Evolutionary conservation across 441 rosid species (phyloP).

Genomic region (Jatropha podagrica): DNA sequence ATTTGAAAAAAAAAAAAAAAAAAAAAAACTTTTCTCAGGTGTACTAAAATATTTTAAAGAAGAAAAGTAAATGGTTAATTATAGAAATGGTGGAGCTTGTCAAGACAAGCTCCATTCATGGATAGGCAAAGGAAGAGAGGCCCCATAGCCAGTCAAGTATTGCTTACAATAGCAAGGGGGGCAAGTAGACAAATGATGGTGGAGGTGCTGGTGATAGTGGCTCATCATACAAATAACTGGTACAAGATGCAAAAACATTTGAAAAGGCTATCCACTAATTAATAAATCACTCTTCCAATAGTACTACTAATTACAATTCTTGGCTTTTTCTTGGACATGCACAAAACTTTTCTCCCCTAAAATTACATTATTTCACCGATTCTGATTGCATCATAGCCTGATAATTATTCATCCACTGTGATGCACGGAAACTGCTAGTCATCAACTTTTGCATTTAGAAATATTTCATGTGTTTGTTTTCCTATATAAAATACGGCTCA

Average conservation of each 20-base stretch:
- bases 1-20: neutral
- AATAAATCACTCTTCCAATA: no score
- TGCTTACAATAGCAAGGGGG: constrained; percentile 33
- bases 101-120: constrained; percentile 23
- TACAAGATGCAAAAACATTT: constrained; percentile 21
- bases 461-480: no score
- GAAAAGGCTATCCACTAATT: constrained; percentile 20
- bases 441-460: no score
- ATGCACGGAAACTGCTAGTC: no score
- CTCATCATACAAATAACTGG: constrained; percentile 32
- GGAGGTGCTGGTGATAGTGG: constrained; percentile 60
- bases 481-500: no score
- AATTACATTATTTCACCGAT: neutral
- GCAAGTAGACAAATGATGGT: constrained; percentile 48
- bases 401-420: no score
- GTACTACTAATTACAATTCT: neutral
- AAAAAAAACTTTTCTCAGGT: constrained; percentile 16
- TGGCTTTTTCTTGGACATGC: constrained; percentile 2
- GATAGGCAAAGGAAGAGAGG: constrained; percentile 2
- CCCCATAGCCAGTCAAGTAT: constrained; percentile 31
- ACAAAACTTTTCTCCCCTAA: neutral
- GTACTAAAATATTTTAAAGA: constrained; percentile 14
- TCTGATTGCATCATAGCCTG: constrained; percentile 6
- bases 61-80: constrained; percentile 8
- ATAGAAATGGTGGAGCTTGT: constrained; percentile 29